Percentiles rank a stretch among this genome's conserved stretches.
These are phyloP conservation scores for Crithidia mellificae DNA, from an alignment of 208 protist genomes.

Conservation along the genomic window DNA sequence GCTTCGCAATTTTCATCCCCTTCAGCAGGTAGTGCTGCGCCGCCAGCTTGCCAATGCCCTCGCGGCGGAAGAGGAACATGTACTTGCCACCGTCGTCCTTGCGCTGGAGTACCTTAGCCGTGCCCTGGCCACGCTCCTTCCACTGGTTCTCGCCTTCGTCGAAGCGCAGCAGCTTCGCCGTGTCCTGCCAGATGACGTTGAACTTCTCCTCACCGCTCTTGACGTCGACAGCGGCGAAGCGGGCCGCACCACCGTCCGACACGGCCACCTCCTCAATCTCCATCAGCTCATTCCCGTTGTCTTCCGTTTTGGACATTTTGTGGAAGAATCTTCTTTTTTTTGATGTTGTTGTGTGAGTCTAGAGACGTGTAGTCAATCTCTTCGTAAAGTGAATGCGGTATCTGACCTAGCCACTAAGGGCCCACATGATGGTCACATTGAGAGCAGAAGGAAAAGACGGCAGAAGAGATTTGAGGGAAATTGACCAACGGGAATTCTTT, in stretches of 20 bases:
- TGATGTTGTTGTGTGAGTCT: no score
- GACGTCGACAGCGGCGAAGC: constrained; percentile 78
- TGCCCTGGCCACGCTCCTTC: constrained; percentile 91
- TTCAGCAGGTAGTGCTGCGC: constrained; percentile 87
- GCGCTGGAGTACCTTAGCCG: constrained; percentile 70
- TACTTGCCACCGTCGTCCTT: constrained; percentile 67
- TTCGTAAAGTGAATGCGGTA: background rate
- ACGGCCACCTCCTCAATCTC: constrained; percentile 89
- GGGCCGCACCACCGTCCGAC: constrained; percentile 81
- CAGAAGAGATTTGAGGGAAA: no score
- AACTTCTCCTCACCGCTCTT: constrained; percentile 88
- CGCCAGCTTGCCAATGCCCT: constrained; percentile 84
- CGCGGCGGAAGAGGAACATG: constrained; percentile 91
- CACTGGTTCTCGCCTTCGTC: constrained; percentile 92
- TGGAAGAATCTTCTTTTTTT: no score
- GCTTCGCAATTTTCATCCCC: constrained; percentile 69
- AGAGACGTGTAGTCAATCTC: no score
- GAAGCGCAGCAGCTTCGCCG: constrained; percentile 86
- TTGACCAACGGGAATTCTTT: no score
- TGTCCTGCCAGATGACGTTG: constrained; percentile 69
- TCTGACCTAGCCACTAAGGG: no score
- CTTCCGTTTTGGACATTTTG: constrained; percentile 41
- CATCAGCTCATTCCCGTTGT: constrained; percentile 83
- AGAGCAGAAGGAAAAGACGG: no score
- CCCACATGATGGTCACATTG: no score